phyloP scores from a whole-genome alignment of 2,329 filamentous ascomycete genomes.

The Scedosporium dehoogii region DNA sequence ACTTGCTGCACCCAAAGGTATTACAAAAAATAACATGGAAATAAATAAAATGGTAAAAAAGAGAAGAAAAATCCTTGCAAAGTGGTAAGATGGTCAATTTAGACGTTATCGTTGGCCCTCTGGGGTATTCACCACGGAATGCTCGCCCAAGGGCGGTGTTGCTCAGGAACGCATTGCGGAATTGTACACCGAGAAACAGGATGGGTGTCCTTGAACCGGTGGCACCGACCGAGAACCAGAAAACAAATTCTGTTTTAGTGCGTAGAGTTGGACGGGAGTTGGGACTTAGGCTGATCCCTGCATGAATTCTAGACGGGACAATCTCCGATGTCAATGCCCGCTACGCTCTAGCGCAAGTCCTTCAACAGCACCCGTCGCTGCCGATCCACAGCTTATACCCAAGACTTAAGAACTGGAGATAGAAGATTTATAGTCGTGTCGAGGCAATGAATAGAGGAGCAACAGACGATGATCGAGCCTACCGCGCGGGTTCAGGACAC shows the following conservation, averaged over 20 bases:
- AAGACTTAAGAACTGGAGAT: too few species aligned
- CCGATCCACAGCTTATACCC: background rate
- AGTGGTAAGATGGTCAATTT: background rate
- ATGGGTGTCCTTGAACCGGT: background rate
- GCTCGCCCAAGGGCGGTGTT: background rate
- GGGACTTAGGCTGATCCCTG: background rate
- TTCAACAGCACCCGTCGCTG: background rate
- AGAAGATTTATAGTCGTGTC: too few species aligned
- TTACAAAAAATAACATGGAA: too few species aligned
- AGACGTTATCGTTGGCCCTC: background rate
- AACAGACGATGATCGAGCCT: background rate
- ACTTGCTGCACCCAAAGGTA: too few species aligned
- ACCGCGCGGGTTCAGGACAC: background rate
- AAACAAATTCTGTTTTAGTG: background rate
- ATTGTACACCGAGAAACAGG: background rate
- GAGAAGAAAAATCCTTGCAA: background rate
- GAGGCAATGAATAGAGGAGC: background rate
- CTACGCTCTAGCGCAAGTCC: background rate
- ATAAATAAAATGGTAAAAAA: background rate
- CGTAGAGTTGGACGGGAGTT: background rate
- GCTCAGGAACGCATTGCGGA: background rate
- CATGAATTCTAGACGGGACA: background rate
- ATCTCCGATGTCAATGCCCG: background rate
- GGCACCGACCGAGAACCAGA: background rate
- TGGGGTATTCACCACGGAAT: background rate